These are phyloP conservation scores for Dothistroma septosporum DNA, from an alignment of 2,329 filamentous ascomycete genomes.

Conservation along the genomic window DNA sequence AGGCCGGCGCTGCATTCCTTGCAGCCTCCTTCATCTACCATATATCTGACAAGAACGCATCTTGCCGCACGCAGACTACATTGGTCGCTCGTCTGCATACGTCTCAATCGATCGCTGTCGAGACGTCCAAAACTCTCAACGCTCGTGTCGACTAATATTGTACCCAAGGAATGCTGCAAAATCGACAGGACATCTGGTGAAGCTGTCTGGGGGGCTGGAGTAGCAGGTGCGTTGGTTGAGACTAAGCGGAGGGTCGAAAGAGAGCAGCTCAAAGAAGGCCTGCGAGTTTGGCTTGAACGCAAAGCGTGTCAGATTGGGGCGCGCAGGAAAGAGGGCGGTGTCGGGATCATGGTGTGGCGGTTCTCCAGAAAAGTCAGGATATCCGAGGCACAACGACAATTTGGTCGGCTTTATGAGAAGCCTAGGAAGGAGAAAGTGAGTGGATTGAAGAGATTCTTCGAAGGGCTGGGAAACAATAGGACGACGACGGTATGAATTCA, in stretches of 20 bases:
- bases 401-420: conserved; percentile 11
- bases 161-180: conserved; percentile 59
- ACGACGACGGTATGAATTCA: neutral
- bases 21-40: conserved; percentile 60
- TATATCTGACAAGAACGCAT: conserved; percentile 64
- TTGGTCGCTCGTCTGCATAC: conserved; percentile 61
- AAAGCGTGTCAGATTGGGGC: conserved; percentile 36
- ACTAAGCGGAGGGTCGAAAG: conserved; percentile 60
- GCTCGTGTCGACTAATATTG: conserved; percentile 60
- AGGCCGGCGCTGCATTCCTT: conserved; percentile 57
- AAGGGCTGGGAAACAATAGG: conserved; percentile 8
- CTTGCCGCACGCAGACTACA: conserved; percentile 61
- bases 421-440: conserved; percentile 39
- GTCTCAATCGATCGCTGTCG: conserved; percentile 58
- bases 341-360: conserved; percentile 42
- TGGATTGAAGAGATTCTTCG: conserved; percentile 56
- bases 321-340: conserved; percentile 34
- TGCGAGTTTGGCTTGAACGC: conserved; percentile 59
- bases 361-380: conserved; percentile 42
- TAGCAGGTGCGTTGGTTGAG: conserved; percentile 61
- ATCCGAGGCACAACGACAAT: conserved; percentile 27
- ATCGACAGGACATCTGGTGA: conserved; percentile 33
- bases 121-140: conserved; percentile 56
- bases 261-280: conserved; percentile 62
- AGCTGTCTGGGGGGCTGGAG: conserved; percentile 34